Percentiles rank a stretch among this genome's conserved stretches.
These are phyloP conservation scores for Cladochytrium replicatum DNA, from an alignment of 192 early-diverging fungal species.

Conservation along the genomic window DNA sequence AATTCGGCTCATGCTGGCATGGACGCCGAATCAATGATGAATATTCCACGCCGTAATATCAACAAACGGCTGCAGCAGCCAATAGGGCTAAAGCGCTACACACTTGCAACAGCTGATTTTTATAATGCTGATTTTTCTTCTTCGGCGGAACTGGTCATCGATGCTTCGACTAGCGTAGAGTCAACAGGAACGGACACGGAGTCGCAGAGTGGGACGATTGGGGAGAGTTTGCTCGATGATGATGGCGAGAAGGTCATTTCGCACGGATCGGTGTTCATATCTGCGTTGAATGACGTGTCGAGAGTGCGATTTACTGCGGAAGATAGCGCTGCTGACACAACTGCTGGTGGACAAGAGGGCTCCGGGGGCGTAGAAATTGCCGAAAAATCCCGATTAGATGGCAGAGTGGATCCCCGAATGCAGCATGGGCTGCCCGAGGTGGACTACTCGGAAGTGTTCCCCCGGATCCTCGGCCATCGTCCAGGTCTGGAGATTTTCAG, in stretches of 20 bases:
- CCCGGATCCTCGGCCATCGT: conserved; percentile 4
- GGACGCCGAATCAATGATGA: too few relatives aligned
- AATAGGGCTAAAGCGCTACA: too few relatives aligned
- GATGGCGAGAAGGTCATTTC: too few relatives aligned
- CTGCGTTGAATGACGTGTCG: conserved; percentile 14
- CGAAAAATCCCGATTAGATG: conserved; percentile 6
- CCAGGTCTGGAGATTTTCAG: conserved; percentile 28
- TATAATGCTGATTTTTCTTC: conserved; percentile 30
- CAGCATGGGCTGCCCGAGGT: conserved; percentile 13
- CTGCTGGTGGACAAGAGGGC: background rate
- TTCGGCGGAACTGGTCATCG: conserved; percentile 5
- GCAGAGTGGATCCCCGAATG: background rate
- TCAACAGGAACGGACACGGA: conserved; percentile 2
- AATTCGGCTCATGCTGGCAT: too few relatives aligned
- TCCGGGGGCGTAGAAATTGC: background rate
- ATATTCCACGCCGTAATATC: too few relatives aligned
- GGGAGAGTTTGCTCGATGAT: too few relatives aligned
- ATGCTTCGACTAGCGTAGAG: conserved; percentile 2
- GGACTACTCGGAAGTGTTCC: conserved; percentile 33
- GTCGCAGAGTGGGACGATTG: conserved; percentile 6
- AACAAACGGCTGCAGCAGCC: too few relatives aligned
- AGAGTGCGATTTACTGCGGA: background rate
- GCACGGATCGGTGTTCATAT: conserved; percentile 30
- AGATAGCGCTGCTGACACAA: background rate
- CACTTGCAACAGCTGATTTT: conserved; percentile 24